Base-by-base conservation (phyloP, 495 filamentous ascomycete species). In the Podospora pseudocomata region DNA sequence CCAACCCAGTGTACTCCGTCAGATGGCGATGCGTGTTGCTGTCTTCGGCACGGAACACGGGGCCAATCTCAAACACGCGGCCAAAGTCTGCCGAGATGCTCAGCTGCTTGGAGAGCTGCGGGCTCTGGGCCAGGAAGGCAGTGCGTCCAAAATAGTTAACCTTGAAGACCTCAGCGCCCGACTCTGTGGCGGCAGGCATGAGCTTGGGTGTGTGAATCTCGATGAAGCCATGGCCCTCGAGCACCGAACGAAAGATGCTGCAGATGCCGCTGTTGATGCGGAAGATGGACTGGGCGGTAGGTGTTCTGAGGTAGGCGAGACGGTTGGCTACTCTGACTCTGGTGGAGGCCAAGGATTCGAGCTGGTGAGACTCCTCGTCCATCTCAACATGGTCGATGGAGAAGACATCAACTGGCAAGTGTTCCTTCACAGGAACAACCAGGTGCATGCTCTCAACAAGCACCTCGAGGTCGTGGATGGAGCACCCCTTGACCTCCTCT, bases 31-130 rank as follows among this genome's bases (percentile, higher is more conserved):
- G 94, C 0, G 94, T 98, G 75, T 98, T 97, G 77, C 92, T 96
- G 79, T 98, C 93, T 80, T 98, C 94, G 2, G 94, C 94, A 75
- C 94, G 87, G 87, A 97, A 98, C n/a, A 98, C 94, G 5, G 94
- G 90, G 5, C 92, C 94, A 71, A 97, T 89, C 75, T 97, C 94
- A 74, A 92, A 97, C 7, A 98, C 94, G 56, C 87, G 89, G 65
- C 91, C 88, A 82, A 97, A 92, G 73, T 97, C 94, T 73, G 93
- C 90, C 19, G 93, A 93, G 65, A 98, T 93, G 75, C 89, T 87
- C 90, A 97, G 92, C 77, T 98, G 94, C 83, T 98, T 98, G 76
- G 92, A 91, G 28, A 98, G 80, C 78, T 98, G 94, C 5, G 94
- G 94, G 68, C 91, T 94, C 80, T 98, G 94, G 1, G 94, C 95